Evolutionary conservation across 345 rosid genomes (phyloP), one percentile per base, ranked within the genome.

Genomic region (Euclidium syriacum): DNA sequence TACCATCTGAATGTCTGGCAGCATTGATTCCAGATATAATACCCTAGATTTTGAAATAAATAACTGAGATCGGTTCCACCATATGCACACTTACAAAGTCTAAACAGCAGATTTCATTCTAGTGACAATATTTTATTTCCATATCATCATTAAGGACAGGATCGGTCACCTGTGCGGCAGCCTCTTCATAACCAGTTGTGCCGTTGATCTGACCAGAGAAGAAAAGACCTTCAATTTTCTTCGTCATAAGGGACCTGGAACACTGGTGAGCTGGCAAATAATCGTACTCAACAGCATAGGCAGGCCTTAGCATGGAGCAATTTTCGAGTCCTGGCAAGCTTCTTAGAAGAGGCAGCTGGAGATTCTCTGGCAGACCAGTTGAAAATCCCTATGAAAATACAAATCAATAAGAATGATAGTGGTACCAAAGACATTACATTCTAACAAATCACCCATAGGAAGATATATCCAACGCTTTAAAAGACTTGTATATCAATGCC

Each of bases 181-280:
- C 98, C 73, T 89, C 98, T 81, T 92, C 98, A 73, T 92, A 92
- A 64, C 98, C 97, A 25, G 98, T 92, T 34, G 98, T 92, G 69
- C 98, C 98, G 54, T 92, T 92, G 73, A 92, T 92, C 78, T 89
- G 98, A 77, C 98, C 98, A 70, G 98, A 92, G 71, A 92, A 89
- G 84, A 92, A 92, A 74, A 92, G 94, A 23, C 98, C 98, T 57
- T 85, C 90, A 15, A 92, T 69, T 43, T 81, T 85, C 78, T 89
- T 92, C 10, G 98, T 92, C 98, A 92, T 92, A 47, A 92, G 87
- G 71, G 98, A 85, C 81, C 95, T 85, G 14, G 81, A 68, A 76
- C 98, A 89, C 61, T 92, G 97, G 74, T 92, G 70, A 65, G 98
- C 97, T 54, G 98, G 98, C 53, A 92, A 78, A 83, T 78, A 92